Evolutionary conservation across 2,329 filamentous ascomycete species (phyloP).

Genomic region (Sarocladium oryzae): DNA sequence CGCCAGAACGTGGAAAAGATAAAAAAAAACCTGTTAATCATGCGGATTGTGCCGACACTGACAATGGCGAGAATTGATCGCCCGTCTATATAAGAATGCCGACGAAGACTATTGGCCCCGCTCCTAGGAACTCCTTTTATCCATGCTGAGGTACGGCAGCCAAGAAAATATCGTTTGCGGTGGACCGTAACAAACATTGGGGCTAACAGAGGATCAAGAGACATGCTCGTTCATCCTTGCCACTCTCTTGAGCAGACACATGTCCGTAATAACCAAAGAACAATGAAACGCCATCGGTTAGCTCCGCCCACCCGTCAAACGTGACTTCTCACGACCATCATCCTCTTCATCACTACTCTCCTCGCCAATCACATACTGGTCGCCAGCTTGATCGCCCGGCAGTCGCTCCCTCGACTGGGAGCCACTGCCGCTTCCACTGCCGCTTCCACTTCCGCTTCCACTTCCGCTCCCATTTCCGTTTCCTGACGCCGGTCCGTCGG

Average conservation of each 20-base stretch:
- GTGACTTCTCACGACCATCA: constrained; percentile 16
- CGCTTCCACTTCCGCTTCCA: not conserved
- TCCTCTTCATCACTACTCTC: constrained; percentile 36
- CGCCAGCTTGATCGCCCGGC: constrained; percentile 28
- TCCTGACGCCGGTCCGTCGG: constrained; percentile 15
- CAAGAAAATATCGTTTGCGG: not conserved
- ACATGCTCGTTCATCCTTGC: too few relatives aligned
- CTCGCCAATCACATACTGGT: constrained; percentile 46
- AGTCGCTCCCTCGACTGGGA: constrained; percentile 22
- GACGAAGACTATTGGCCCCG: not conserved
- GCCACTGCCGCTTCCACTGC: constrained; percentile 1
- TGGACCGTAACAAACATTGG: not conserved
- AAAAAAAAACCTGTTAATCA: too few relatives aligned
- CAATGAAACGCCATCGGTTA: not conserved
- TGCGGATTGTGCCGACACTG: too few relatives aligned
- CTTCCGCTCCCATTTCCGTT: constrained; percentile 3
- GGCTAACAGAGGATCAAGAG: not conserved
- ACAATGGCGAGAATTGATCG: not conserved
- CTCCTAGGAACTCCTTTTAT: constrained; percentile 6
- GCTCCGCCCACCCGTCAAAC: constrained; percentile 1
- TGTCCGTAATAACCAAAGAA: not conserved
- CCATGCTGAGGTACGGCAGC: constrained; percentile 5
- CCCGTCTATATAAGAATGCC: not conserved
- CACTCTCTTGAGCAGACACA: too few relatives aligned
- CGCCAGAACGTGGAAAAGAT: too few relatives aligned